Evolutionary conservation across 176 grass and related monocot genomes (phyloP).

Genomic region (Thinopyrum elongatum): DNA sequence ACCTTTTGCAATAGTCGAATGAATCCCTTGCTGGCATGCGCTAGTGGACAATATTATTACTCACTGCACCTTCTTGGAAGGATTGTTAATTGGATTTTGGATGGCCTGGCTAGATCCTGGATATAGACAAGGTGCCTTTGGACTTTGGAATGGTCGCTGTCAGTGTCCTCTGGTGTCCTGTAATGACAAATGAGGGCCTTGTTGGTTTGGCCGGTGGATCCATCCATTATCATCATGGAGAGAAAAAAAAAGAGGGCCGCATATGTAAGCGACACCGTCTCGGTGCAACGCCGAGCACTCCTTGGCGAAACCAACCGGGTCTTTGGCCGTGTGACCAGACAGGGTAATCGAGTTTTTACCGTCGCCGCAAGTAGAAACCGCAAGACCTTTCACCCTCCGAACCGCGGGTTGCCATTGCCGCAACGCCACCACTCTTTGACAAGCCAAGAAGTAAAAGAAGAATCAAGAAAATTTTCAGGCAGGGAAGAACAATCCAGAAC

Average conservation of each 20-base stretch:
- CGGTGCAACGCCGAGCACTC: background rate
- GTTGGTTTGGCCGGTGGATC: slow-evolving; percentile 13
- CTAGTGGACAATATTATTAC: too few relatives aligned
- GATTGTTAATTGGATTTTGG: background rate
- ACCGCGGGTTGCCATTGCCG: background rate
- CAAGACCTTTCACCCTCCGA: background rate
- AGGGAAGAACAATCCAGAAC: background rate
- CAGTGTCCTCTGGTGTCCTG: background rate
- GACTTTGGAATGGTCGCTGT: background rate
- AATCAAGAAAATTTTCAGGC: background rate
- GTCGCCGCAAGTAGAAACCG: background rate
- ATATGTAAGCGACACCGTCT: background rate
- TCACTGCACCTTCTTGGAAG: too few relatives aligned
- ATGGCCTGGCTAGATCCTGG: background rate
- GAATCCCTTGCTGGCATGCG: background rate
- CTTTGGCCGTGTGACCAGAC: background rate
- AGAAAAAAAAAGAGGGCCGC: background rate
- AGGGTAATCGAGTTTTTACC: background rate
- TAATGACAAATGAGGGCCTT: background rate
- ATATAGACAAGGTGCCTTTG: too few relatives aligned
- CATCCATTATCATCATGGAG: background rate
- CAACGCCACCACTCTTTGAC: background rate
- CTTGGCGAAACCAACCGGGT: background rate
- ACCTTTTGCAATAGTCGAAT: too few relatives aligned
- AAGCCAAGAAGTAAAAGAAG: background rate